A percentile compares a stretch with the other conserved stretches of the same genome.
These are phyloP conservation scores for Botrytis tulipae DNA, from an alignment of 2,329 filamentous ascomycete species.

Conservation along the genomic window DNA sequence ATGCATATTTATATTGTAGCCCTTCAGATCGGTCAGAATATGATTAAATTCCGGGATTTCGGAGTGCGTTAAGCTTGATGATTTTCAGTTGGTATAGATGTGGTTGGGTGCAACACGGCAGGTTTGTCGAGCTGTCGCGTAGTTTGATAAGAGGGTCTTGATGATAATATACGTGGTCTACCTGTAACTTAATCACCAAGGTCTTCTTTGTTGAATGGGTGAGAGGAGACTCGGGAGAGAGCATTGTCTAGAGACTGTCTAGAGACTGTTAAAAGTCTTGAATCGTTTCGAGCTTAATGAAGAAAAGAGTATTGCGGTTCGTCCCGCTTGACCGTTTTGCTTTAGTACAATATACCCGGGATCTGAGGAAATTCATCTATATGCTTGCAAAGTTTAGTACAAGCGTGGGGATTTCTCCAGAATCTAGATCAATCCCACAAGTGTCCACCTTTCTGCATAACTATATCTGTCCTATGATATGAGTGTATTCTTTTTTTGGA, in stretches of 20 bases:
- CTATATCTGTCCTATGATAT: not conserved
- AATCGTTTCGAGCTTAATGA: not conserved
- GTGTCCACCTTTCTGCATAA: conserved; percentile 8
- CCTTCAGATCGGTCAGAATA: conserved; percentile 18
- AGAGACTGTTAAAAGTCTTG: not conserved
- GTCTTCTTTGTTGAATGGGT: not conserved
- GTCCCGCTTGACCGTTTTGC: conserved; percentile 14
- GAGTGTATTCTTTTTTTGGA: not conserved
- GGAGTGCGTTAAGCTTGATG: not conserved
- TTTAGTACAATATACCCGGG: not conserved
- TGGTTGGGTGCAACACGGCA: conserved; percentile 9
- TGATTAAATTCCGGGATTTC: conserved; percentile 6
- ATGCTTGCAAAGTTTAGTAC: not conserved
- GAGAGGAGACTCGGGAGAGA: not conserved
- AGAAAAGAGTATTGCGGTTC: not conserved
- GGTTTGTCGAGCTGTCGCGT: not conserved
- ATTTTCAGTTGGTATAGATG: not conserved
- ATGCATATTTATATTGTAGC: not conserved
- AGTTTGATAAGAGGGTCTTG: not conserved
- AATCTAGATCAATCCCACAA: conserved; percentile 2
- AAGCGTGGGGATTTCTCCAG: conserved; percentile 4
- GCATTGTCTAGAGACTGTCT: not conserved
- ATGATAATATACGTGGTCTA: not conserved
- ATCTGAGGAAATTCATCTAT: not conserved
- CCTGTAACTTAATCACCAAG: not conserved